Conservation (phyloP, 257 asterid genomes). For the Scutellaria galericulata region DNA sequence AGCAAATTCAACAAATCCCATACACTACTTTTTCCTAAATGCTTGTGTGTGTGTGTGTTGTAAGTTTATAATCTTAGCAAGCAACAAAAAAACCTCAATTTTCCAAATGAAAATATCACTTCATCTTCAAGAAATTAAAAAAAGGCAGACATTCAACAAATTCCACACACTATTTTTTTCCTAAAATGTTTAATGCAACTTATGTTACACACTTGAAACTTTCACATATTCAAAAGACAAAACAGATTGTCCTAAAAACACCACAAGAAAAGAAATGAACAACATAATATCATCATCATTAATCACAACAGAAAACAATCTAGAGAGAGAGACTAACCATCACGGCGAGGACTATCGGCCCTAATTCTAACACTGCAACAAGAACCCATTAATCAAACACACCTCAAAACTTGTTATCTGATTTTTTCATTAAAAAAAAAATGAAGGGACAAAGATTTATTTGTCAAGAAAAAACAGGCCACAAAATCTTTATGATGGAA, state of each 20-base stretch:
- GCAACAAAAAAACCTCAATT: not conserved
- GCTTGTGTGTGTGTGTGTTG: no score
- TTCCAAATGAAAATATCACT: not conserved
- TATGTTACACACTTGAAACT: not conserved
- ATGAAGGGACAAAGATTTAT: not conserved
- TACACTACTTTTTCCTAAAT: no score
- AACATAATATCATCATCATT: not conserved
- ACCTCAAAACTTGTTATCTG: not conserved
- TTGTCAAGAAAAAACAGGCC: not conserved
- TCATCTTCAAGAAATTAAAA: not conserved
- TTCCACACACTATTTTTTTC: no score
- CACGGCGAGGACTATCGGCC: conserved; percentile 33
- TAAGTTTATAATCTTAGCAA: not conserved
- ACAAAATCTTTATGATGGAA: not conserved
- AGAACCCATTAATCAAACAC: conserved; percentile 34
- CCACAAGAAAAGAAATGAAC: not conserved
- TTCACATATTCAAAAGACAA: not conserved
- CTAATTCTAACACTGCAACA: conserved; percentile 34
- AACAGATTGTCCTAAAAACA: not conserved
- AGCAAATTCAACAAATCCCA: no score
- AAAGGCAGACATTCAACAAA: no score
- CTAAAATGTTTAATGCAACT: no score
- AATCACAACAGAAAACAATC: no score
- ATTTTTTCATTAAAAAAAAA: no score
- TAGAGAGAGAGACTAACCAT: conserved; percentile 12